phyloP scores from a whole-genome alignment of 2,329 filamentous ascomycete species.

The Pseudogymnoascus sp. region DNA sequence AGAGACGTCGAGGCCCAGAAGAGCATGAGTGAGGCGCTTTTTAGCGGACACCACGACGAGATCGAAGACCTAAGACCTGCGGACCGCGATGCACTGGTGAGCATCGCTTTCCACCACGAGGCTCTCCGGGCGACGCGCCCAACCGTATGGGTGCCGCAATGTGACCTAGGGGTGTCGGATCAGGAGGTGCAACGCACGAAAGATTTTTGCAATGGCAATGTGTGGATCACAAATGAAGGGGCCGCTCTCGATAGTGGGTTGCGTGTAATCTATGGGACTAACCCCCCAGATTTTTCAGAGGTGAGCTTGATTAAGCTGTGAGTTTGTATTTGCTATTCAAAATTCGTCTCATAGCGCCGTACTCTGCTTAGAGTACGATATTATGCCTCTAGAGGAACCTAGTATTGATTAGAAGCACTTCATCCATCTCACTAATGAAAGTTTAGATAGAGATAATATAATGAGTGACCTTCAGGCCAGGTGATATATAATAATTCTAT shows the following conservation, averaged over 20 bases:
- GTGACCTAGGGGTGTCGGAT: constrained; percentile 82
- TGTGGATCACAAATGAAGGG: constrained; percentile 93
- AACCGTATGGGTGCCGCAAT: constrained; percentile 87
- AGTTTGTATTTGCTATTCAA: not conserved
- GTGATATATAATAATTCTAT: no score
- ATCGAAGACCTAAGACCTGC: constrained; percentile 89
- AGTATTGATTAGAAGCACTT: no score
- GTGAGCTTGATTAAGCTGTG: constrained; percentile 76
- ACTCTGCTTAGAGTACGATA: not conserved
- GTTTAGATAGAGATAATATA: no score
- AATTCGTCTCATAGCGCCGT: not conserved
- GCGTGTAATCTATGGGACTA: constrained; percentile 75
- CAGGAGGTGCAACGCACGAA: constrained; percentile 80
- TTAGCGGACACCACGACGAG: constrained; percentile 81
- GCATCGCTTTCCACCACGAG: constrained; percentile 83
- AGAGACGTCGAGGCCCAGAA: no score
- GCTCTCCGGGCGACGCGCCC: constrained; percentile 78
- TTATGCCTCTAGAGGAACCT: no score
- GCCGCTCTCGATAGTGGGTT: constrained; percentile 78
- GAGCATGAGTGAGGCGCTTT: constrained; percentile 78
- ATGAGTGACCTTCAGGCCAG: no score
- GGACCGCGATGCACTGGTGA: constrained; percentile 76
- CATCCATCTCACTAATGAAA: no score
- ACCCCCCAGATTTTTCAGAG: constrained; percentile 84
- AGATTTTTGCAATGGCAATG: constrained; percentile 46